Evolutionary conservation across 768 basidiomycete genomes (phyloP).

Genomic region (Rubroboletus satanas): DNA sequence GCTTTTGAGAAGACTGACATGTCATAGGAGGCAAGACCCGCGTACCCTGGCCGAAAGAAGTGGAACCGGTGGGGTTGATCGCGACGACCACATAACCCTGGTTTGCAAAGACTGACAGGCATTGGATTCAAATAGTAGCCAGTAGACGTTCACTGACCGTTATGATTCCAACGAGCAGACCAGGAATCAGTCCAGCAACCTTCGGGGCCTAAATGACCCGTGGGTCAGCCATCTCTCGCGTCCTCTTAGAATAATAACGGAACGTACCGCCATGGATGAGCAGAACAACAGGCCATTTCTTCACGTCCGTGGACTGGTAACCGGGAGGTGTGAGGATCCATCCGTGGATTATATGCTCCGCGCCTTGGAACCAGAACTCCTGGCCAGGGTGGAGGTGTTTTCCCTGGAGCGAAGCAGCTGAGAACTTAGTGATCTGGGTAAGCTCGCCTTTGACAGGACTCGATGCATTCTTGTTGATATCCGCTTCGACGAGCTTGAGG

Average conservation of each 20-base stretch:
- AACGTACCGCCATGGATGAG: constrained; percentile 72
- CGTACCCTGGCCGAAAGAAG: constrained; percentile 84
- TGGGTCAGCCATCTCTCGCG: neutral
- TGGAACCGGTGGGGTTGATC: constrained; percentile 93
- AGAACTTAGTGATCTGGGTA: constrained; percentile 63
- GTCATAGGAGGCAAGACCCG: neutral
- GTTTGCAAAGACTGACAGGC: constrained; percentile 63
- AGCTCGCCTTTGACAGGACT: constrained; percentile 33
- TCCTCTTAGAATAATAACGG: neutral
- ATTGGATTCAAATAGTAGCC: neutral
- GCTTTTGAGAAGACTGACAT: neutral
- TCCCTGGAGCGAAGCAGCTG: constrained; percentile 48
- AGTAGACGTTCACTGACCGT: constrained; percentile 40
- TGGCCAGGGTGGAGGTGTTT: constrained; percentile 64
- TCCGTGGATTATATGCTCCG: constrained; percentile 74
- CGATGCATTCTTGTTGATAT: constrained; percentile 33
- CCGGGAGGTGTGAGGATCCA: constrained; percentile 81
- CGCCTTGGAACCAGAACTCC: constrained; percentile 89
- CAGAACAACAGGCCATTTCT: constrained; percentile 77
- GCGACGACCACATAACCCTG: constrained; percentile 87
- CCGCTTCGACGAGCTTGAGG: constrained; percentile 42
- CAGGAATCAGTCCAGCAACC: constrained; percentile 89
- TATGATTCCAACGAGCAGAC: constrained; percentile 92
- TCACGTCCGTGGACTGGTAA: constrained; percentile 58
- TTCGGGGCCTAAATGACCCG: constrained; percentile 53